Evolutionary conservation across 202 grass and related monocot species (phyloP), one percentile per base, ranked within the genome.

Genomic region (Carex arenaria): DNA sequence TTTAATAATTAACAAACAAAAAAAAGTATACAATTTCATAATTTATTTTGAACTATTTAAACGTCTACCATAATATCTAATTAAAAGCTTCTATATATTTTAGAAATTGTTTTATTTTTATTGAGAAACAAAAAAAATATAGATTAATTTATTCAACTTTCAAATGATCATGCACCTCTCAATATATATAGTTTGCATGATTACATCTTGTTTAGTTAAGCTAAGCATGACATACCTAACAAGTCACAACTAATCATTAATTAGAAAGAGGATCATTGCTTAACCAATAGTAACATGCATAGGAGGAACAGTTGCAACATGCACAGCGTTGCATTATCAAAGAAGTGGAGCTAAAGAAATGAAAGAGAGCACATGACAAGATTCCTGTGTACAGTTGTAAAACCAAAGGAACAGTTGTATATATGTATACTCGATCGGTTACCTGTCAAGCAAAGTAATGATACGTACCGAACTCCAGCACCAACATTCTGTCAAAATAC

Each of bases 351-450:
- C 43, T 60, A 66, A 87, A 75, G 66, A 72, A 74, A 83, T 34
- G 61, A 79, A 54, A 51, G 32, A 52, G 3, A 1, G 86, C 93
- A 90, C 90, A 95, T 92, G 90, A 72, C 5, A 82, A 90, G 84
- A 95, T 95, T 87, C 88, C 80, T 79, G 32, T 79, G 32, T 63
- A 36, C 49, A 65, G 83, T 83, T 56, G 85, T 85, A 51, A 77
- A 72, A 87, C 68, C 68, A 67, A 87, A 81, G 61, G 32, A 60
- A 85, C 3, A 64, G 64, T 65, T 55, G 67, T 26, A 52, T 55
- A 60, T 26, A 52, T 52, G 31, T 10, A 34, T 78, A 26, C 20
- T 19, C 10, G 76, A 52, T 74, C 45, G 40, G 65, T 36, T 65
- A 75, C 82, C 59, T 73, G 79, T 66, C 61, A 64, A 81, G 40